These are phyloP conservation scores for Cornus kousa DNA, from an alignment of 148 eudicot species.

Conservation along the genomic window DNA sequence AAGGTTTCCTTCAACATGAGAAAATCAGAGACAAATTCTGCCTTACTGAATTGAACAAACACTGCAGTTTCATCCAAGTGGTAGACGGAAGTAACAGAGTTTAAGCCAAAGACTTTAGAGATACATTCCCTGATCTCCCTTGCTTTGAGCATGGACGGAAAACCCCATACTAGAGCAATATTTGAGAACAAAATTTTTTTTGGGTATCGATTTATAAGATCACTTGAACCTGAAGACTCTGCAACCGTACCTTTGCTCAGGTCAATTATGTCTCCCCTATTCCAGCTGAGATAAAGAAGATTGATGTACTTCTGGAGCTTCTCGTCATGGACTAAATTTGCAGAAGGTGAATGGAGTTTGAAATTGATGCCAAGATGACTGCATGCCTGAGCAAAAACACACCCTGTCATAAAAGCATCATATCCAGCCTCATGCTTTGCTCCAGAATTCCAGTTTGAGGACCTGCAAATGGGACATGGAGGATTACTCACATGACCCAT, in stretches of 20 bases:
- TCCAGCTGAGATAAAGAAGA: conserved; percentile 87
- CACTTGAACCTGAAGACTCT: conserved; percentile 30
- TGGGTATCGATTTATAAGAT: conserved; percentile 23
- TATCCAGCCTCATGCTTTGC: conserved; percentile 98
- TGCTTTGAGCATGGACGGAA: conserved; percentile 52
- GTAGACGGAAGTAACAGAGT: conserved; percentile 56
- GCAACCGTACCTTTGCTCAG: conserved; percentile 51
- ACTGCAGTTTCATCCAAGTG: conserved; percentile 75
- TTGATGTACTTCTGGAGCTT: conserved; percentile 67
- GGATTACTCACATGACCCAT: not conserved
- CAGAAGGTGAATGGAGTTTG: conserved; percentile 22
- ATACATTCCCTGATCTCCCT: conserved; percentile 57
- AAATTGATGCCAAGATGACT: conserved; percentile 56
- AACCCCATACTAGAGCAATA: conserved; percentile 75
- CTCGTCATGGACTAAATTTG: conserved; percentile 38
- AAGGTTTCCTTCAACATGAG: conserved; percentile 58
- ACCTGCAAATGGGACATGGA: conserved; percentile 42
- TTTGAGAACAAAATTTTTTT: conserved; percentile 47
- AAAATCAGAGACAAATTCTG: conserved; percentile 54
- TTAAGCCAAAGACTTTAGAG: conserved; percentile 59
- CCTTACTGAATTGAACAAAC: conserved; percentile 68
- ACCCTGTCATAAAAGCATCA: conserved; percentile 99
- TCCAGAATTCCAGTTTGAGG: conserved; percentile 91
- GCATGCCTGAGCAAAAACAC: conserved; percentile 84
- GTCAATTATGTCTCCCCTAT: conserved; percentile 69